Conservation (phyloP, 108 stramenopile genomes). For the Aurantiochytrium sp. region DNA sequence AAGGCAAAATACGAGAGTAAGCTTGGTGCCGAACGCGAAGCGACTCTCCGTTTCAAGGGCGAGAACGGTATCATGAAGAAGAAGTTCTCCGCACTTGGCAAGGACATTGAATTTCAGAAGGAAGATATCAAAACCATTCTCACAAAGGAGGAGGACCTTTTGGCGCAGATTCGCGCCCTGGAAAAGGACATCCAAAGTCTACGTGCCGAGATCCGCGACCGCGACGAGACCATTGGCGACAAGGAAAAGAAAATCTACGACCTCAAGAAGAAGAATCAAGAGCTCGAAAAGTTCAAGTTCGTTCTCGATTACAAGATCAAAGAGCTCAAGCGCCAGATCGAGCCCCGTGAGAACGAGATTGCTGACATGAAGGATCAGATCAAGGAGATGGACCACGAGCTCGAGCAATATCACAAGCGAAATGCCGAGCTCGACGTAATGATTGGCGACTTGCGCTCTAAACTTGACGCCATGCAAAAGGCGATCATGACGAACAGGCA, state of each 20-base stretch:
- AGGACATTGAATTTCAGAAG: slow-evolving; percentile 39
- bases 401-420: slow-evolving; percentile 57
- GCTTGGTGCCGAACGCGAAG: slow-evolving; percentile 38
- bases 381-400: slow-evolving; percentile 63
- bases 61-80: slow-evolving; percentile 56
- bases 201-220: slow-evolving; percentile 59
- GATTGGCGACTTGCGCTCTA: slow-evolving; percentile 59
- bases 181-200: slow-evolving; percentile 59
- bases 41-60: slow-evolving; percentile 37
- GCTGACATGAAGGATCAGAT: slow-evolving; percentile 54
- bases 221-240: slow-evolving; percentile 58
- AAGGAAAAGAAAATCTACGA: slow-evolving; percentile 58
- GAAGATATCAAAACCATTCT: slow-evolving; percentile 38
- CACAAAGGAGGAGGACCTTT: slow-evolving; percentile 36
- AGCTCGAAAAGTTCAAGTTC: slow-evolving; percentile 67
- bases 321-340: slow-evolving; percentile 61
- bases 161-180: slow-evolving; percentile 40
- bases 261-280: slow-evolving; percentile 61
- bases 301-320: slow-evolving; percentile 70
- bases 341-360: slow-evolving; percentile 59
- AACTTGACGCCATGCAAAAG: slow-evolving; percentile 33
- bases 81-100: slow-evolving; percentile 36
- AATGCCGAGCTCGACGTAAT: slow-evolving; percentile 57
- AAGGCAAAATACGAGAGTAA: slow-evolving; percentile 40
- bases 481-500: slow-evolving; percentile 34